A percentile compares a stretch with the other conserved stretches of the same genome.
These are phyloP conservation scores for Pseudopithomyces maydicus DNA, from an alignment of 2,329 filamentous ascomycete species.

Conservation along the genomic window DNA sequence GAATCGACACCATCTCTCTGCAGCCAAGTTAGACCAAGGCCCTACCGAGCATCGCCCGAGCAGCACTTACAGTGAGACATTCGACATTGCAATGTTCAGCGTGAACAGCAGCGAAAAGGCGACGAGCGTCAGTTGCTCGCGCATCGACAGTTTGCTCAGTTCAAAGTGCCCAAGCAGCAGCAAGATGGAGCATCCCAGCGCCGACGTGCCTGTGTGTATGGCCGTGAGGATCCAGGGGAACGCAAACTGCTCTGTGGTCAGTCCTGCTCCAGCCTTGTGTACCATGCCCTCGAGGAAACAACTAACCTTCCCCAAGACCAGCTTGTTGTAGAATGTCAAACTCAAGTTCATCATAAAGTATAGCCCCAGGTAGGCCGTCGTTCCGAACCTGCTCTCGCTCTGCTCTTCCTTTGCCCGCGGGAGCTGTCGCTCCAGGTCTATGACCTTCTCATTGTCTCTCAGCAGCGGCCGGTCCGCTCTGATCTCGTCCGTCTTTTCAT, in stretches of 20 bases:
- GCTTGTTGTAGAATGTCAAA: constrained; percentile 5
- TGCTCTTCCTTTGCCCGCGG: background rate
- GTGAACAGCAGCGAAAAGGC: constrained; percentile 3
- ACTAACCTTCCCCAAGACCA: background rate
- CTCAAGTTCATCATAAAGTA: constrained; percentile 2
- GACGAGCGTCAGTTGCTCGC: background rate
- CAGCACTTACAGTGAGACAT: background rate
- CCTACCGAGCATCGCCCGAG: background rate
- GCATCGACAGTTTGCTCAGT: background rate
- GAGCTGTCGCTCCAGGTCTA: background rate
- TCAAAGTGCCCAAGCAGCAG: constrained; percentile 1
- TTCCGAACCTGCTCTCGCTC: background rate
- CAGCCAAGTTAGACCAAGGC: background rate
- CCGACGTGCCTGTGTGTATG: constrained; percentile 2
- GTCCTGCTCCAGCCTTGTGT: background rate
- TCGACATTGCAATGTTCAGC: constrained; percentile 5
- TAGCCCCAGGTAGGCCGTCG: background rate
- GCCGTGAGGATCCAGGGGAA: constrained; percentile 5
- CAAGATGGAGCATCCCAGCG: background rate
- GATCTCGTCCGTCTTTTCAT: background rate
- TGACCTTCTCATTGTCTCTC: background rate
- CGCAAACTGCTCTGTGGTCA: constrained; percentile 1
- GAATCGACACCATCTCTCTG: constrained; percentile 5
- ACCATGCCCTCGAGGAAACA: background rate
- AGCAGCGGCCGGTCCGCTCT: background rate